Evolutionary conservation across 2,329 filamentous ascomycete genomes (phyloP), one percentile per base, ranked within the genome.

Genomic region (Orbilia brochopaga): DNA sequence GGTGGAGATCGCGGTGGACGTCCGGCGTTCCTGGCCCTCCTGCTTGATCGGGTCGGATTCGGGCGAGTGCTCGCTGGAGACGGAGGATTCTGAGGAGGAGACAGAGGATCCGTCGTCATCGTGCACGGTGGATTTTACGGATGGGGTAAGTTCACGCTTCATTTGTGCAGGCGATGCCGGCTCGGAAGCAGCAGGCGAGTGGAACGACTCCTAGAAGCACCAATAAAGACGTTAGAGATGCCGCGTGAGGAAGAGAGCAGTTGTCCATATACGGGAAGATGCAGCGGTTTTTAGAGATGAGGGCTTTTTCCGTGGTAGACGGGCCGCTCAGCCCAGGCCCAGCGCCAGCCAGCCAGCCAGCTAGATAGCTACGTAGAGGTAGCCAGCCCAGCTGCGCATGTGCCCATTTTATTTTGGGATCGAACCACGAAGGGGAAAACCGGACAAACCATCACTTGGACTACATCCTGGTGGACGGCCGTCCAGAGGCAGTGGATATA

Each of bases 1-100:
- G 66, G 83, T 83, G 4, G 85, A 87, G 74, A 77, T 76, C 59
- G 82, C 81, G 70, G 82, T 83, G 5, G 85, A 87, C 74, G 76
- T 73, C 21, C 67, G 54, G 40, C 60, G 61, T 27, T 65, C 67
- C 1, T 40, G n/a, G 11, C 48, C 37, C 8, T 65, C 60, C 13
- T 30, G 10, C 15, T 60, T 64, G 50, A 60, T 27, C 15, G 59
- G 59, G 19, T 40, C 55, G 11, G 35, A 50, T 5, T 59, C 21
- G 11, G 67, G 60, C 1, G 67, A 65, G 42, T 40, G 60, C 11
- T 72, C 67, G 51, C 60, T 65, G 11, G 67, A 72, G 37, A 61
- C 60, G 15, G 67, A 72, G 37, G 67, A 72, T 27, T 61, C 60
- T 5, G 55, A 55, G 42, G 48, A 52, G 7, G 60, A 37, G n/a